Conservation (phyloP, 2,329 filamentous ascomycete genomes). For the Exophiala sp. region DNA sequence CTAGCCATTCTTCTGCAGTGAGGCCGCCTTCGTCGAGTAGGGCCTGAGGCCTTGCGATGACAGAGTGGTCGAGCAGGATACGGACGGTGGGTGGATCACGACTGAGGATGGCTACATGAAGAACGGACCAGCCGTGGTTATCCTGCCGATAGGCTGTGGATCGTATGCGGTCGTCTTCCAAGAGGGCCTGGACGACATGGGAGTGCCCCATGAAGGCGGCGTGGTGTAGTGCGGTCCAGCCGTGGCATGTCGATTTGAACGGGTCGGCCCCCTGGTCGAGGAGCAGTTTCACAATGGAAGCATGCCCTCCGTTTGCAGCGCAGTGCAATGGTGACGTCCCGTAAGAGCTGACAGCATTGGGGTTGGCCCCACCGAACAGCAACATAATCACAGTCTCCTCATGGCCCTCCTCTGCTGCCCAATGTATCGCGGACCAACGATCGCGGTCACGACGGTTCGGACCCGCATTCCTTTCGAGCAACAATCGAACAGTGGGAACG, state of each 20-base stretch:
- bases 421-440: slow-evolving; percentile 19
- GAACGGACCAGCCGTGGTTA: slow-evolving; percentile 8
- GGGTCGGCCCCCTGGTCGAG: not conserved
- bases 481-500: slow-evolving; percentile 21
- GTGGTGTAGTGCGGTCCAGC: slow-evolving; percentile 3
- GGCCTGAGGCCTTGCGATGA: slow-evolving; percentile 1
- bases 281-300: slow-evolving; percentile 2
- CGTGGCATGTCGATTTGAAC: slow-evolving; percentile 1
- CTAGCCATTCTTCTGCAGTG: slow-evolving; percentile 2
- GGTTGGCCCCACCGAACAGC: slow-evolving; percentile 24
- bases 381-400: slow-evolving; percentile 26
- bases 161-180: slow-evolving; percentile 1
- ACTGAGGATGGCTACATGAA: slow-evolving; percentile 7
- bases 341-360: slow-evolving; percentile 22
- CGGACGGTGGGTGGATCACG: slow-evolving; percentile 6
- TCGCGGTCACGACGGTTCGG: slow-evolving; percentile 25
- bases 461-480: slow-evolving; percentile 20
- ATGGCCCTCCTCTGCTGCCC: slow-evolving; percentile 28
- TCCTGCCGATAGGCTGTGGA: slow-evolving; percentile 4
- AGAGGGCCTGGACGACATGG: slow-evolving; percentile 1
- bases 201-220: slow-evolving; percentile 2
- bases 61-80: slow-evolving; percentile 1
- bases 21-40: slow-evolving; percentile 1
- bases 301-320: slow-evolving; percentile 19
- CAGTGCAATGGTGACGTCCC: slow-evolving; percentile 27